Conservation (phyloP, 1,284 basidiomycete genomes). For the Malassezia vespertilionis region DNA sequence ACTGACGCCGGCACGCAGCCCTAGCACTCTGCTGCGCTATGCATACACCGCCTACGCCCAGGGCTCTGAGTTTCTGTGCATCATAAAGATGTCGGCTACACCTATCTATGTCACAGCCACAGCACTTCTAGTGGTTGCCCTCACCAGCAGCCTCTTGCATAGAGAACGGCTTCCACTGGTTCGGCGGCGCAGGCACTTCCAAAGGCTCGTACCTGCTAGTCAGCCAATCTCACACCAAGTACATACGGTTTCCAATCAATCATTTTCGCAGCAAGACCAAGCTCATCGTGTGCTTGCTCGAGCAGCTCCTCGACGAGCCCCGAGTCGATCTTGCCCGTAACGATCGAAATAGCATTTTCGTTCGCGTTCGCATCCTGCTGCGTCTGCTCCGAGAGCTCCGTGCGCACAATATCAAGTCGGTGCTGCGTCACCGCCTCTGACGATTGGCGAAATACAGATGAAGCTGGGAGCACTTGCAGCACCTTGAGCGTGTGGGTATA, state of each 20-base stretch:
- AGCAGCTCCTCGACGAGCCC: slow-evolving; percentile 64
- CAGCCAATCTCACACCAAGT: neutral
- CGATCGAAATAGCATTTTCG: slow-evolving; percentile 55
- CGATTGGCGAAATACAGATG: slow-evolving; percentile 81
- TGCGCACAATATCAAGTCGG: slow-evolving; percentile 61
- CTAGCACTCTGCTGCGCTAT: too few species aligned
- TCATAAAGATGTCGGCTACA: too few species aligned
- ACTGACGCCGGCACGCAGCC: too few species aligned
- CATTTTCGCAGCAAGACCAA: slow-evolving; percentile 69
- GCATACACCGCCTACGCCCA: too few species aligned
- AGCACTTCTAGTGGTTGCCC: slow-evolving; percentile 3
- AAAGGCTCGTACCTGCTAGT: slow-evolving; percentile 68
- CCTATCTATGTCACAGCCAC: too few species aligned
- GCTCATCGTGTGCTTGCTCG: slow-evolving; percentile 71
- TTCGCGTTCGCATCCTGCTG: slow-evolving; percentile 52
- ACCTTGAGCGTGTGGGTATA: slow-evolving; percentile 69
- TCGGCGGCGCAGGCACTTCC: slow-evolving; percentile 64
- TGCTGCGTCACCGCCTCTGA: slow-evolving; percentile 74
- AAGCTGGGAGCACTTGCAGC: slow-evolving; percentile 60
- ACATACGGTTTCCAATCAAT: slow-evolving; percentile 91
- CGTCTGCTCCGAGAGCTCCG: slow-evolving; percentile 18
- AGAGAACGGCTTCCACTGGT: slow-evolving; percentile 72
- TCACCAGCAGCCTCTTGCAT: slow-evolving; percentile 41
- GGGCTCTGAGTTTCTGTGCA: too few species aligned
- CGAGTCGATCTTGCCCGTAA: slow-evolving; percentile 52